phyloP scores from a whole-genome alignment of 306 rosid species.

The Quercus robur region DNA sequence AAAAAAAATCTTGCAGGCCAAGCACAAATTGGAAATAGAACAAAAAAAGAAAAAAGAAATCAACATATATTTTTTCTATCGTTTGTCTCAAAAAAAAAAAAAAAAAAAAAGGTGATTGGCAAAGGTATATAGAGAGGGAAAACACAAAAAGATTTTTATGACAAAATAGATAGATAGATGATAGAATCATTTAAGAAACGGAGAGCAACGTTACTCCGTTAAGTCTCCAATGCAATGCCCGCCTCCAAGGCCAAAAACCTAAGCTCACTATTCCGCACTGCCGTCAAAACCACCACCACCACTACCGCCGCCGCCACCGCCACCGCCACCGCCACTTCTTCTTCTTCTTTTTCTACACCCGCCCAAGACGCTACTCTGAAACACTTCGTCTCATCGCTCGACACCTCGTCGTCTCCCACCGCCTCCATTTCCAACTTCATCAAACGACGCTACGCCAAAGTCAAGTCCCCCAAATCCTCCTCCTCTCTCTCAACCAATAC shows the following conservation, averaged over 20 bases:
- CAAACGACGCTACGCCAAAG: neutral
- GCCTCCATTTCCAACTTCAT: slow-evolving; percentile 8
- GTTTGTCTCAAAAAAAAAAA: too few relatives aligned
- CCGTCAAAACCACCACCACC: slow-evolving; percentile 14
- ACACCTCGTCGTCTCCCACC: slow-evolving; percentile 6
- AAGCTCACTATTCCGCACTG: slow-evolving; percentile 24
- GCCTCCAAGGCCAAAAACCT: slow-evolving; percentile 34
- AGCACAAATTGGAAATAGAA: too few relatives aligned
- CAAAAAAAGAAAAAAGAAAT: too few relatives aligned
- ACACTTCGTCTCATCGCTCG: slow-evolving; percentile 17
- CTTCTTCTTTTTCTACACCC: neutral
- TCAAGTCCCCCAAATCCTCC: slow-evolving; percentile 9
- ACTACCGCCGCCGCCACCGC: neutral
- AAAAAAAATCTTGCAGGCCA: too few relatives aligned
- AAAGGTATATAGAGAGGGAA: too few relatives aligned
- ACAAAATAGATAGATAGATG: too few relatives aligned
- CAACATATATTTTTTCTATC: too few relatives aligned
- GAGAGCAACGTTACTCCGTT: too few relatives aligned
- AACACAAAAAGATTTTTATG: too few relatives aligned
- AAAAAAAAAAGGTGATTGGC: too few relatives aligned
- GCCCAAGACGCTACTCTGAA: slow-evolving; percentile 22
- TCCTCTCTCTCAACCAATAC: neutral
- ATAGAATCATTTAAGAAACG: too few relatives aligned
- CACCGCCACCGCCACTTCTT: accelerated
- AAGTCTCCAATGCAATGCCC: slow-evolving; percentile 25